Evolutionary conservation across 192 early-diverging fungal genomes (phyloP), one percentile per base, ranked within the genome.

Genomic region (Backusella sp.): DNA sequence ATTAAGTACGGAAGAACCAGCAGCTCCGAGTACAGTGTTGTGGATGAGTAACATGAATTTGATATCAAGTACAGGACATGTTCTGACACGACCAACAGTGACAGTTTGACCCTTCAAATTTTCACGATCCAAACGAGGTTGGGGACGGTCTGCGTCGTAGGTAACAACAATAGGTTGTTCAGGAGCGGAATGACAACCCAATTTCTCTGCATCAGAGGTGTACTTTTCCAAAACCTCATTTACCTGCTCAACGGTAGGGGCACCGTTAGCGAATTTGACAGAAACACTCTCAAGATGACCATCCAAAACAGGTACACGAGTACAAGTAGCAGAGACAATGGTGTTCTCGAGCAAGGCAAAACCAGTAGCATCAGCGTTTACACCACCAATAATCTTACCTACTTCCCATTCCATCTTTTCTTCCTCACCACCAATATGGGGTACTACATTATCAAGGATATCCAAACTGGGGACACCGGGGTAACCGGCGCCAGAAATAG

Each of bases 401-500:
- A 93, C 92, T 84, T 99, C 98, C 35, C 83, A 94, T 83, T 99
- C 98, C 88, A 99, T 94, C 89, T 99, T 99, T 73, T 93, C 91
- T 84, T 99, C 98, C 81, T 99, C 98, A 70, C 98, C 98, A 39
- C 88, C 85, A 80, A 99, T 97, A 79, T 91, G 91, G 23, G 98
- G 98, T 35, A 99, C 94, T 32, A 99, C 86, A 82, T 99, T 99
- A 82, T 97, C 98, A 73, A 96, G 84, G 73, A 99, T 98, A 80
- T 99, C 98, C 56, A 99, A 86, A 56, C 93, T 95, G 6, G 95
- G 86, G 0, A 99, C 96, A 70, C 98, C 98, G 1, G 98, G 98
- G 84, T 99, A 99, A 34, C 98, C 98, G 0, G 98, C 96, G 42
- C 98, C 98, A 17, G 95, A 96, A 79, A 99, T 93, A 17, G 98